Base-by-base conservation (phyloP, 2,329 filamentous ascomycete genomes). In the Penicillium freii region DNA sequence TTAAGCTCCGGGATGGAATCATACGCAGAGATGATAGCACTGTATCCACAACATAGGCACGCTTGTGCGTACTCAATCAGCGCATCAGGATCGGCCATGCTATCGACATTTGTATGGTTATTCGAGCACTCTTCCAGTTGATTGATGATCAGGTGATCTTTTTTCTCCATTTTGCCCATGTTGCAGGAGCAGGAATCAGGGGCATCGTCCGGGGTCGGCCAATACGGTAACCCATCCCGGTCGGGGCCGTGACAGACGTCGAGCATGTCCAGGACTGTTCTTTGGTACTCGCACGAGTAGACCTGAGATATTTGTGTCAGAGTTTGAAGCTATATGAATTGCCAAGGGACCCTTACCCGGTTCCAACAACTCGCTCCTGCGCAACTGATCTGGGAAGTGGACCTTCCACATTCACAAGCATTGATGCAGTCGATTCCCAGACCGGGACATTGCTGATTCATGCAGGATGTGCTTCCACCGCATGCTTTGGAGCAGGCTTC, bases 171-270 rank as follows among this genome's bases (percentile, higher is more conserved):
- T 23, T 59, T 54, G 1, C 52, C 57, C 0, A 65, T 4, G n/a
- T 64, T 62, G 59, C 64, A 66, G 4, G 64, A 65, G 27, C 61
- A 66, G 11, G 61, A 52, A n/a, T 45, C 58, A 5, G 58, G 43
- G 15, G 60, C 57, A 43, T 65, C 51, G 19, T 60, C 55, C 0
- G 64, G 62, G 7, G 58, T 43, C 6, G 62, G 63, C 58, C 51
- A 66, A 29, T 60, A 66, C 5, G 62, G 61, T 11, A 64, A 33
- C 5, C 48, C 27, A 31, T 63, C 50, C 4, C 46, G 17, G 10
- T 64, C 46, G 6, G 55, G 42, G 4, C 49, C 48, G 17, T 11
- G 17, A 10, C 61, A 64, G 17, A 43, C 4, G 5, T 46, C 36
- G 23, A 60, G 4, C 5, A 58, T 25, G 27, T 58, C 55, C 11